These are phyloP conservation scores for Tremellales sp. DNA, from an alignment of 1,284 basidiomycete species.

Conservation along the genomic window DNA sequence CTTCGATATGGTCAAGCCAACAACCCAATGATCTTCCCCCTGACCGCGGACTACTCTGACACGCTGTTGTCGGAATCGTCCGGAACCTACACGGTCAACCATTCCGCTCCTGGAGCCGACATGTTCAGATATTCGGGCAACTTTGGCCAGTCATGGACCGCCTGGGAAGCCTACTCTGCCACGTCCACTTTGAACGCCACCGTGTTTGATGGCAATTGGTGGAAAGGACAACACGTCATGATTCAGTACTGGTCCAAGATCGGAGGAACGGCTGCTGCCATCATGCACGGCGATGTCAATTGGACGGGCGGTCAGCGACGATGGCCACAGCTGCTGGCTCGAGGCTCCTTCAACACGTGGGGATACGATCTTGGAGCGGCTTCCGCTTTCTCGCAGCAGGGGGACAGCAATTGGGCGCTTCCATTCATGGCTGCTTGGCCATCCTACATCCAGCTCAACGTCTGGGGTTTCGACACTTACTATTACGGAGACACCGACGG, in stretches of 20 bases:
- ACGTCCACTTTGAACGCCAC: conserved; percentile 61
- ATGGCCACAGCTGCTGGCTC: conserved; percentile 76
- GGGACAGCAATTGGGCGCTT: conserved; percentile 53
- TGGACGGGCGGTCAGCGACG: conserved; percentile 61
- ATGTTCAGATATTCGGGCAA: conserved; percentile 78
- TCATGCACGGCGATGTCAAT: conserved; percentile 70
- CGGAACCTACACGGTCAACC: conserved; percentile 68
- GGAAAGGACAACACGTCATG: conserved; percentile 77
- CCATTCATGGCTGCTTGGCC: conserved; percentile 81
- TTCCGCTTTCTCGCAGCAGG: conserved; percentile 61
- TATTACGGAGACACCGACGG: conserved; percentile 84
- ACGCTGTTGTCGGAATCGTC: conserved; percentile 59
- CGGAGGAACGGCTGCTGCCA: conserved; percentile 60
- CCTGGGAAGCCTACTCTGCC: conserved; percentile 71
- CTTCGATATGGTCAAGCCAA: conserved; percentile 67
- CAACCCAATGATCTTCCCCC: conserved; percentile 79
- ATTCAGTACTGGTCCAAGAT: conserved; percentile 80
- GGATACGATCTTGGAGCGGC: conserved; percentile 78
- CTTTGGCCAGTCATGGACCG: conserved; percentile 78
- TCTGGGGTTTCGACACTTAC: conserved; percentile 81
- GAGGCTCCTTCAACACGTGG: conserved; percentile 85
- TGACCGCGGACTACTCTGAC: conserved; percentile 61
- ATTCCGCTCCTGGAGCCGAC: conserved; percentile 80
- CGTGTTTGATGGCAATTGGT: conserved; percentile 61
- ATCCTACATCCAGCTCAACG: conserved; percentile 77